phyloP scores from a whole-genome alignment of 225 moss, liverwort and hornwort species.

The Lunularia cruciata region DNA sequence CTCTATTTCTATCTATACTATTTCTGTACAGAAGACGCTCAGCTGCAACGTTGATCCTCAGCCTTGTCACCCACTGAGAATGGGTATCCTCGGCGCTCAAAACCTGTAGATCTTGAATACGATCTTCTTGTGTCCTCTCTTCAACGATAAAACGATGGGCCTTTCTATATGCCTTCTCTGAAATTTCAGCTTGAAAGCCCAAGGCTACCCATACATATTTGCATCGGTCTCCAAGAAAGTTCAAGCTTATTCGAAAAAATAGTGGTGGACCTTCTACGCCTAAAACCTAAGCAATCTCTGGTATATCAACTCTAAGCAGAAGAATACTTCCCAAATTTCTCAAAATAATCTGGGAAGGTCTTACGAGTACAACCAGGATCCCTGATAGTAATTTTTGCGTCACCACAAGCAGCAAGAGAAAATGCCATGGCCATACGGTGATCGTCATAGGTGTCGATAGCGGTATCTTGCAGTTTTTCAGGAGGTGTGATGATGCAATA shows the following conservation, averaged over 20 bases:
- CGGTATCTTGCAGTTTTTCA: constrained; percentile 45
- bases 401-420: constrained; percentile 75
- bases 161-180: background rate
- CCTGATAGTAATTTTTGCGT: constrained; percentile 64
- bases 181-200: background rate
- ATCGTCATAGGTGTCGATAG: constrained; percentile 84
- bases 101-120: background rate
- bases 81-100: constrained; percentile 3
- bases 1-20: constrained; percentile 2
- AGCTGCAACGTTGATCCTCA: background rate
- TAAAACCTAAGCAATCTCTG: background rate
- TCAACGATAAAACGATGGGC: background rate
- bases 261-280: background rate
- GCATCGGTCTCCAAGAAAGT: background rate
- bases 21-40: constrained; percentile 16
- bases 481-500: constrained; percentile 88
- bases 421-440: constrained; percentile 99
- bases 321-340: constrained; percentile 61
- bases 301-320: constrained; percentile 23
- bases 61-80: background rate
- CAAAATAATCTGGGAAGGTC: constrained; percentile 91
- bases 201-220: background rate
- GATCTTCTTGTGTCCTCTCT: constrained; percentile 4
- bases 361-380: constrained; percentile 86
- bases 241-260: constrained; percentile 11